Evolutionary conservation across 169 alveolate genomes (phyloP).

Genomic region (Cryptosporidium felis): DNA sequence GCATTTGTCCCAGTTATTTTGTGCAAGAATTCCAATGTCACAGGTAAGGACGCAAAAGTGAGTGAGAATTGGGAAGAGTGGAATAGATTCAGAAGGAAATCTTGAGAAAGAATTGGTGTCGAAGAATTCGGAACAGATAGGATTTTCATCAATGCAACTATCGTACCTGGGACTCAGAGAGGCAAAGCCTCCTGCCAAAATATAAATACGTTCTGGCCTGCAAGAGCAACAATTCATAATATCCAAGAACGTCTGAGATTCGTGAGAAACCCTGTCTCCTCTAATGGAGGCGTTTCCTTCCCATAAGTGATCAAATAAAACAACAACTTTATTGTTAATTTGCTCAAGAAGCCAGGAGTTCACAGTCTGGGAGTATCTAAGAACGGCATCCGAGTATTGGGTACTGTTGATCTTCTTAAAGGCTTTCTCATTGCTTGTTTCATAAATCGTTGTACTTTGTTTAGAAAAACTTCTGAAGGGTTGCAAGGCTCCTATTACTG

Average conservation of each 20-base stretch:
- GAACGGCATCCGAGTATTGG: conserved; percentile 12
- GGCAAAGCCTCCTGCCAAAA: conserved; percentile 69
- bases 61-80: conserved; percentile 34
- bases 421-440: neutral
- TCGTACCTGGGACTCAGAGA: conserved; percentile 59
- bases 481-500: conserved; percentile 63
- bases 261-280: conserved; percentile 67
- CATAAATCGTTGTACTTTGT: conserved; percentile 42
- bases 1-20: conserved; percentile 43
- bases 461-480: conserved; percentile 52
- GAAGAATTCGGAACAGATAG: conserved; percentile 46
- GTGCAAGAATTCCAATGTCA: conserved; percentile 49
- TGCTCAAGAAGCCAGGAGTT: conserved; percentile 49
- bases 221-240: conserved; percentile 39
- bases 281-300: conserved; percentile 68
- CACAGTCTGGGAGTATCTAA: conserved; percentile 32
- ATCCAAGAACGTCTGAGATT: conserved; percentile 51
- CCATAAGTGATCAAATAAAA: conserved; percentile 64
- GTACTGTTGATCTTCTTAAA: neutral
- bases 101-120: neutral
- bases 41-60: conserved; percentile 37
- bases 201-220: conserved; percentile 38
- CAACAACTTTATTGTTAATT: conserved; percentile 40
- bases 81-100: conserved; percentile 47
- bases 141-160: conserved; percentile 49